Evolutionary conservation across 495 filamentous ascomycete genomes (phyloP), one percentile per base, ranked within the genome.

Genomic region (Aspergillus haitiensis): DNA sequence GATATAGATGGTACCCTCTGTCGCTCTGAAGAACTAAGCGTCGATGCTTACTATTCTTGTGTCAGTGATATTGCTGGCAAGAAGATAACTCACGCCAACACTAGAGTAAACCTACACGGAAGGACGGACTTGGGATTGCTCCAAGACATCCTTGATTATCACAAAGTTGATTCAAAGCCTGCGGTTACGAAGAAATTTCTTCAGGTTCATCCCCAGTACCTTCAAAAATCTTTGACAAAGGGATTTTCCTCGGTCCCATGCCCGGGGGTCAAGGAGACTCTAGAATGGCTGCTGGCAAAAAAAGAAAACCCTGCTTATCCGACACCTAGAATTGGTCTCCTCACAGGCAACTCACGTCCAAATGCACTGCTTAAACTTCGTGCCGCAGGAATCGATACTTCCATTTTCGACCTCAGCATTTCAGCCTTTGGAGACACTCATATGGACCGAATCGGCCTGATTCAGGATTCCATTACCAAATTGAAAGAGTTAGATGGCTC

Each of bases 1-100:
- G 60, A 62, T 15, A 52, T 62, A 18, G 60, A 62, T 18, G 60
- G 60, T 39, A 62, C 60, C n/a, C 60, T 62, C 9, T 62, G 60
- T 34, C 60, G 60, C 53, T 62, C 60, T 10, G 60, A 62, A 42
- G 60, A 62, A 18, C 31, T 62, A 48, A 62, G 60, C n/a, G 50
- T 62, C 11, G 60, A 62, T 40, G 60, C 60, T 5, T 62, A 57
- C 31, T 62, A 57, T 36, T 52, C 60, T 5, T 62, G 60, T n/a
- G 6, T 62, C 10, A 62, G 39, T 52, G 60, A 56, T 53, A 37
- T 62, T 13, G 37, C 52, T 7, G 60, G 60, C 32, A 62, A 53
- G 36, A 39, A 54, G 7, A 57, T 62, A 11, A 57, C 60, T 40
- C 60, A 62, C 13, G 60, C 36, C 46, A 62, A 57, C 8, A 62